These are phyloP conservation scores for Carpinus viminea DNA, from an alignment of 306 rosid genomes.

Conservation along the genomic window DNA sequence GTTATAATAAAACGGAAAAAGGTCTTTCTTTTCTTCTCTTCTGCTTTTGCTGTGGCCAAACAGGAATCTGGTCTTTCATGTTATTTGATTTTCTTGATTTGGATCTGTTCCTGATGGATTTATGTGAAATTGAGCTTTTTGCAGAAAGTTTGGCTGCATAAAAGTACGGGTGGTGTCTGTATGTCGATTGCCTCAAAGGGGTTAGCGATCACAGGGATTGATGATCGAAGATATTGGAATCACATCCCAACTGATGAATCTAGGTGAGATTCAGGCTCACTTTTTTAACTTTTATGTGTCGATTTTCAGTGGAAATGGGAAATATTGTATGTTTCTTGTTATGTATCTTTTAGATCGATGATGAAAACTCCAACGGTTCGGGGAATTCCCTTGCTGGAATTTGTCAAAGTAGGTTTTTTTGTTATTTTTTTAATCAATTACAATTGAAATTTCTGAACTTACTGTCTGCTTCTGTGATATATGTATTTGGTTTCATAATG, in stretches of 20 bases:
- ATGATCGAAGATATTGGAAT: constrained; percentile 78
- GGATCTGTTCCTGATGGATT: constrained; percentile 15
- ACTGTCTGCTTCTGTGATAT: not conserved
- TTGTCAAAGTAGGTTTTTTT: constrained; percentile 23
- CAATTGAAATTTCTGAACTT: not conserved
- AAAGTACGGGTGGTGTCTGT: constrained; percentile 68
- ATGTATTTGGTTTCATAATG: constrained; percentile 5
- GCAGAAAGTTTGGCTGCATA: constrained; percentile 92
- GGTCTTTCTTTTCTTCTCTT: not conserved
- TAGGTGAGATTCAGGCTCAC: constrained; percentile 45
- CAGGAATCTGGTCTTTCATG: not conserved
- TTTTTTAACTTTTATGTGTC: not conserved
- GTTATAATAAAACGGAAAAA: too few relatives aligned
- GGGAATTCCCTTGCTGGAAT: constrained; percentile 24
- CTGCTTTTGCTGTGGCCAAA: constrained; percentile 6
- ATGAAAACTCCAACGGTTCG: constrained; percentile 25
- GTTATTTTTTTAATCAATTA: not conserved
- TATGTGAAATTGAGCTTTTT: constrained; percentile 19
- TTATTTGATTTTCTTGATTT: not conserved
- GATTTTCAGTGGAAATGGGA: constrained; percentile 18
- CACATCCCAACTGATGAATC: constrained; percentile 68
- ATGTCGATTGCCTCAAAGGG: constrained; percentile 73
- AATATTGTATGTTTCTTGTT: constrained; percentile 25
- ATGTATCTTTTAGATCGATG: constrained; percentile 27
- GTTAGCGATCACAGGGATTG: constrained; percentile 81